phyloP scores from a whole-genome alignment of 495 filamentous ascomycete genomes.

The Zalerion maritima region DNA sequence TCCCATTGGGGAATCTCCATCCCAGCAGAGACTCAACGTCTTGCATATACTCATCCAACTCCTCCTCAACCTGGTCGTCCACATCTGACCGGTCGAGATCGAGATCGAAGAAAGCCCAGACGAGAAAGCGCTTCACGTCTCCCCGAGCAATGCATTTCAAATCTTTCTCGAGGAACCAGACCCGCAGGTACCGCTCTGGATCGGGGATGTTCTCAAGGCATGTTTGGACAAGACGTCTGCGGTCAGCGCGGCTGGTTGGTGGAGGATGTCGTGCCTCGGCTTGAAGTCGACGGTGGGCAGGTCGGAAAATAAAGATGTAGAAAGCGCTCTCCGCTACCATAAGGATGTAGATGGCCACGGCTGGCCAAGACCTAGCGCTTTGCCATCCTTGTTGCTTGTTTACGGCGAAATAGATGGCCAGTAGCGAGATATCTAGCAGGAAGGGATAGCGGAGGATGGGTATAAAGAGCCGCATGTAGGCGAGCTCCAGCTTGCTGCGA shows the following conservation, averaged over 20 bases:
- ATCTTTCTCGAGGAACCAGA: constrained; percentile 51
- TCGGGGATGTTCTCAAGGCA: constrained; percentile 41
- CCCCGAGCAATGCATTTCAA: constrained; percentile 44
- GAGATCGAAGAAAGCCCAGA: constrained; percentile 48
- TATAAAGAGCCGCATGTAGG: no score
- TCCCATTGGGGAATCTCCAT: constrained; percentile 31
- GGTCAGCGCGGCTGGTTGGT: constrained; percentile 18
- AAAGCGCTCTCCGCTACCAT: no score
- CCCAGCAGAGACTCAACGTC: constrained; percentile 34
- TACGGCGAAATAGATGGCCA: no score
- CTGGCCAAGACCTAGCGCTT: no score
- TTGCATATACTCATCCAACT: constrained; percentile 42
- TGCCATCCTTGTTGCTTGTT: no score
- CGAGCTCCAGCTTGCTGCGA: no score
- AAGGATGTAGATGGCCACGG: no score
- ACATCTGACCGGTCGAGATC: constrained; percentile 7
- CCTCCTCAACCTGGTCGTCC: constrained; percentile 27
- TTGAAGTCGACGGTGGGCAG: constrained; percentile 34
- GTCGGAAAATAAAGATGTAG: constrained; percentile 39
- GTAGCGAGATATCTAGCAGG: no score
- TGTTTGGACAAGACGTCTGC: constrained; percentile 36
- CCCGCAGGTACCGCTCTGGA: constrained; percentile 37
- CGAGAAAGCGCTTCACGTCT: constrained; percentile 48
- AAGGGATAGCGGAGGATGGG: no score
- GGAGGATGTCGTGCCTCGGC: constrained; percentile 37